Conservation (phyloP, 768 basidiomycete species). For the Pleurotus platypus region DNA sequence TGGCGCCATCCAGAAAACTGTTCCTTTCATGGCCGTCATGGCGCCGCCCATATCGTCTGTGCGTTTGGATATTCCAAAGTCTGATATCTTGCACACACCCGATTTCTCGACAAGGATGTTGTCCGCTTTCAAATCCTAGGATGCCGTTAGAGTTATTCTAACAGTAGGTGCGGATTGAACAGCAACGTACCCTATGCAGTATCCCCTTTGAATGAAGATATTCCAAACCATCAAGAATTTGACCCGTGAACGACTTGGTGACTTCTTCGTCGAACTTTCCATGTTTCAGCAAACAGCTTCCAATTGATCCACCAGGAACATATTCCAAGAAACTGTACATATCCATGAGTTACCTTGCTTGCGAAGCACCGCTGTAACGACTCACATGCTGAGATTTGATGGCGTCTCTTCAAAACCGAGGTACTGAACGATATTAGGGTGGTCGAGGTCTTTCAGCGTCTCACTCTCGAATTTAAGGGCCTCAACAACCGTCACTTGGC, state of each 20-base stretch:
- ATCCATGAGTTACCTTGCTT: constrained; percentile 1
- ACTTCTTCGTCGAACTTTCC: constrained; percentile 92
- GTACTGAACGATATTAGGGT: constrained; percentile 96
- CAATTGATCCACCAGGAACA: constrained; percentile 95
- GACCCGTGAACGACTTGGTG: constrained; percentile 86
- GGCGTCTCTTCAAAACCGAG: constrained; percentile 92
- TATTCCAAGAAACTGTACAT: constrained; percentile 89
- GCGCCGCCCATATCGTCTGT: constrained; percentile 86
- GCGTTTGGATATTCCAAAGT: constrained; percentile 98
- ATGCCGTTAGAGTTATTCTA: constrained; percentile 7
- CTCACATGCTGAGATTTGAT: constrained; percentile 87
- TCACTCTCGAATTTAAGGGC: constrained; percentile 95
- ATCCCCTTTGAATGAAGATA: constrained; percentile 93
- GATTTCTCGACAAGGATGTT: constrained; percentile 94
- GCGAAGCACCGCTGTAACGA: constrained; percentile 13
- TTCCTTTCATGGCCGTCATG: constrained; percentile 93
- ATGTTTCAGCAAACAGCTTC: constrained; percentile 84
- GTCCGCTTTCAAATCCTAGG: constrained; percentile 93
- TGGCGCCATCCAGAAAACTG: constrained; percentile 99
- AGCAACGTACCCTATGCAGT: constrained; percentile 72
- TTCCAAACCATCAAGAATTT: constrained; percentile 88
- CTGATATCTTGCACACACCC: constrained; percentile 95
- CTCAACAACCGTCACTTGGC: constrained; percentile 83
- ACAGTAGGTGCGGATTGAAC: neutral
- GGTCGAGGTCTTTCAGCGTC: constrained; percentile 93